A percentile compares a stretch with the other conserved stretches of the same genome.
These are phyloP conservation scores for Harringtonia aguacate DNA, from an alignment of 2,329 filamentous ascomycete genomes.

Conservation along the genomic window DNA sequence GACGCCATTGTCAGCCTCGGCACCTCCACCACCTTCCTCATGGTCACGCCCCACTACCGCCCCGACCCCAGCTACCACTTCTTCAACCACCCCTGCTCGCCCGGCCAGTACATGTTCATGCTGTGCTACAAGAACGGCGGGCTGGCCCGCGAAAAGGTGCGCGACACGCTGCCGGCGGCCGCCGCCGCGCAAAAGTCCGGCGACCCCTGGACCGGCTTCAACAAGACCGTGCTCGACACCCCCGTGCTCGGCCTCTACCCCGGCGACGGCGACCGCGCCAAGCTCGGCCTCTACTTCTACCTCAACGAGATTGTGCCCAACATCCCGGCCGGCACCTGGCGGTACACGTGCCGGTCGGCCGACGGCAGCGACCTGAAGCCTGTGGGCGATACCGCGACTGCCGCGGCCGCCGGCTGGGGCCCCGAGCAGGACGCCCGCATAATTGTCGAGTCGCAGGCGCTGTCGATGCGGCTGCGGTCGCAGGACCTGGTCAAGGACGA, in stretches of 20 bases:
- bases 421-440: constrained; percentile 63
- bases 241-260: constrained; percentile 55
- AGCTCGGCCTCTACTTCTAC: constrained; percentile 89
- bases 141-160: constrained; percentile 79
- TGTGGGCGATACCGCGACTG: constrained; percentile 14
- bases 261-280: constrained; percentile 43
- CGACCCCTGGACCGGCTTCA: constrained; percentile 71
- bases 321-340: constrained; percentile 75
- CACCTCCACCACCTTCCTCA: constrained; percentile 93
- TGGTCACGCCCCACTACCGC: constrained; percentile 87
- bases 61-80: constrained; percentile 91
- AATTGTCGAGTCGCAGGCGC: constrained; percentile 90
- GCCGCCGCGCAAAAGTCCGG: constrained; percentile 22
- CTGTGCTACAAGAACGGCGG: constrained; percentile 99
- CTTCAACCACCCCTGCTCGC: constrained; percentile 91
- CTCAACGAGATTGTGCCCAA: constrained; percentile 95
- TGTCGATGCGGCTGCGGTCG: constrained; percentile 81
- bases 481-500: constrained; percentile 55
- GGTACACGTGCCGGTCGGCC: constrained; percentile 51
- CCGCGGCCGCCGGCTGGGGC: constrained; percentile 1
- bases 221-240: constrained; percentile 57
- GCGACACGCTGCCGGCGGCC: constrained; percentile 58
- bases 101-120: constrained; percentile 98
- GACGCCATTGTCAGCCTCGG: constrained; percentile 93
- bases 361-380: constrained; percentile 40